phyloP scores from a whole-genome alignment of 2,329 filamentous ascomycete species.

The Phialemonium atrogriseum region DNA sequence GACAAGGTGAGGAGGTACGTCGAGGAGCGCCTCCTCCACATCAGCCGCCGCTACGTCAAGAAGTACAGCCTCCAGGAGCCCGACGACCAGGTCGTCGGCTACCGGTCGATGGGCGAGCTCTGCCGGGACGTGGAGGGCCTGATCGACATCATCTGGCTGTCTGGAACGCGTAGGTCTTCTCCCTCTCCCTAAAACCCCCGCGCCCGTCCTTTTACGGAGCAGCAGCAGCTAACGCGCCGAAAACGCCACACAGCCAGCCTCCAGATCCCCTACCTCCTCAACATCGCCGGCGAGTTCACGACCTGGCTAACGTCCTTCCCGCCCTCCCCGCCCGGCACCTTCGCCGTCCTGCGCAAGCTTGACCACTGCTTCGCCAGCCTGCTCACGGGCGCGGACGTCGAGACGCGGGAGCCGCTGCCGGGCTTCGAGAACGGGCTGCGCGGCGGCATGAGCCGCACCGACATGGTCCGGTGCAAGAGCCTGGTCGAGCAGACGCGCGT shows the following conservation, averaged over 20 bases:
- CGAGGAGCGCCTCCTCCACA: conserved; percentile 41
- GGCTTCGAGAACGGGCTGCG: conserved; percentile 57
- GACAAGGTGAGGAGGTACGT: conserved; percentile 51
- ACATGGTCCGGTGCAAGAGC: conserved; percentile 82
- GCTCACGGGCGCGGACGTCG: conserved; percentile 57
- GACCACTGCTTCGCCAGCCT: conserved; percentile 78
- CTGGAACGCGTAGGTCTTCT: conserved; percentile 65
- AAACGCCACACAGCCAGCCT: conserved; percentile 49
- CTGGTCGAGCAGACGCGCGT: conserved; percentile 70
- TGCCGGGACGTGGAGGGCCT: conserved; percentile 66
- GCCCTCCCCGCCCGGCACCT: conserved; percentile 58
- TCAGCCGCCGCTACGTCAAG: conserved; percentile 52
- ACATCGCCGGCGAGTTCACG: conserved; percentile 63
- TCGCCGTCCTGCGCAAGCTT: conserved; percentile 65
- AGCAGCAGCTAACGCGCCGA: not conserved
- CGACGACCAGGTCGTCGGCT: conserved; percentile 41
- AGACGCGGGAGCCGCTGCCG: conserved; percentile 56
- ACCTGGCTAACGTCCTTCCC: conserved; percentile 67
- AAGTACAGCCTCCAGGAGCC: conserved; percentile 41
- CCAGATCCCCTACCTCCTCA: conserved; percentile 77
- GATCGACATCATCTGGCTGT: conserved; percentile 77
- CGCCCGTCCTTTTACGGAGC: no score
- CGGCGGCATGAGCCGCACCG: conserved; percentile 65
- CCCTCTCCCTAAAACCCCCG: not conserved
- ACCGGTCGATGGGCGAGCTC: conserved; percentile 57